A percentile compares a stretch with the other conserved stretches of the same genome.
phyloP scores from a whole-genome alignment of 2,329 filamentous ascomycete species.

The Trichoderma hamatum region DNA sequence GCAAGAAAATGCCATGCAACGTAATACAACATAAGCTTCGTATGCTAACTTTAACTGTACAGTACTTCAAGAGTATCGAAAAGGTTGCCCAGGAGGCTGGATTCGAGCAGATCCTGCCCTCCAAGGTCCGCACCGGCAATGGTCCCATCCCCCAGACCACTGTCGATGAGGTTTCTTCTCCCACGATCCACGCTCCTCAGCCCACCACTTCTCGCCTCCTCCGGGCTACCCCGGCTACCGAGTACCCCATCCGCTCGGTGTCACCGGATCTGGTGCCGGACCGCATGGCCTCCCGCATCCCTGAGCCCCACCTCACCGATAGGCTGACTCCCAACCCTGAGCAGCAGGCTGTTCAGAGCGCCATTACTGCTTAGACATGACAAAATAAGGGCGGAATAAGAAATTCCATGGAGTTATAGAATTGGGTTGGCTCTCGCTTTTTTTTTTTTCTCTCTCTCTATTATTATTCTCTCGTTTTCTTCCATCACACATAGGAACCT shows the following conservation, averaged over 20 bases:
- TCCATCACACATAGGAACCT: neutral
- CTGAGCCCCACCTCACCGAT: conserved; percentile 49
- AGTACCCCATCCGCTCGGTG: conserved; percentile 58
- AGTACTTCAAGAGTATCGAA: conserved; percentile 75
- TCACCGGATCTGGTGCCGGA: conserved; percentile 65
- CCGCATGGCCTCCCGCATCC: conserved; percentile 62
- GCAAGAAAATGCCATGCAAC: neutral
- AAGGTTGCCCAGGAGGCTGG: conserved; percentile 60
- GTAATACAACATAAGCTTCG: neutral
- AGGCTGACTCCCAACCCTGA: conserved; percentile 55
- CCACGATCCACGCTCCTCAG: conserved; percentile 56
- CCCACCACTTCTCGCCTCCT: conserved; percentile 59
- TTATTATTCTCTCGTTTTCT: conserved; percentile 23
- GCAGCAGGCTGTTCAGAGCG: conserved; percentile 39
- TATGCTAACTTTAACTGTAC: conserved; percentile 6
- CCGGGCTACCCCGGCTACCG: conserved; percentile 57
- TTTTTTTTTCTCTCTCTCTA: neutral
- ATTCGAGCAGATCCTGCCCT: conserved; percentile 61
- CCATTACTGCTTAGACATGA: conserved; percentile 29
- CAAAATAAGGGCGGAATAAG: neutral
- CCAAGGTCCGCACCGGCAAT: conserved; percentile 58
- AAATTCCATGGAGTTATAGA: conserved; percentile 23
- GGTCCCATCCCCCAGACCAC: conserved; percentile 44
- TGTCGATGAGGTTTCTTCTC: conserved; percentile 48
- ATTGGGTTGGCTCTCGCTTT: conserved; percentile 23